These are phyloP conservation scores for Rugonectria rugulosa DNA, from an alignment of 2,329 filamentous ascomycete species.

Conservation along the genomic window DNA sequence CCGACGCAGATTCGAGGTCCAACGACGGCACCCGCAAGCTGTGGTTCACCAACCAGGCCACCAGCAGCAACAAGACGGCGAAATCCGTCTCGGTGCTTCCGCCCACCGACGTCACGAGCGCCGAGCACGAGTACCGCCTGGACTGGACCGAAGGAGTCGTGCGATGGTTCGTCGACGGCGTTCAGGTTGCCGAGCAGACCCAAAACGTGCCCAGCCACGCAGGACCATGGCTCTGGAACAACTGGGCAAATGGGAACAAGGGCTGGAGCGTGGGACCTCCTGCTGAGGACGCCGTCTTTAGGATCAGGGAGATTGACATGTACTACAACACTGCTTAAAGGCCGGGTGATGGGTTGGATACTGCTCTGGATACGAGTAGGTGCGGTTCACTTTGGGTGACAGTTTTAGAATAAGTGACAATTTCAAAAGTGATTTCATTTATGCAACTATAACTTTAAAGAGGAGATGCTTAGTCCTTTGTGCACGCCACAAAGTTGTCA, in stretches of 20 bases:
- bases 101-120: conserved; percentile 31
- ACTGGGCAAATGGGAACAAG: conserved; percentile 43
- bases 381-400: too few species aligned
- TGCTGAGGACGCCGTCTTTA: conserved; percentile 38
- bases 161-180: conserved; percentile 39
- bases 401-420: too few species aligned
- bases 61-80: conserved; percentile 27
- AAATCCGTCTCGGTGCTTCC: conserved; percentile 25
- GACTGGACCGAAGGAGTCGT: conserved; percentile 41
- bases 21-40: conserved; percentile 36
- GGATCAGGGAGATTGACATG: conserved; percentile 40
- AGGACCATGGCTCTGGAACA: conserved; percentile 43
- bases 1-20: conserved; percentile 37
- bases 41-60: conserved; percentile 44
- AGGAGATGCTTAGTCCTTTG: not conserved
- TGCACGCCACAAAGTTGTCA: conserved; percentile 2
- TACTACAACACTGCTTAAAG: conserved; percentile 40
- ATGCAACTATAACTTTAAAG: too few species aligned
- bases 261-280: conserved; percentile 43
- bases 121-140: conserved; percentile 43
- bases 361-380: too few species aligned
- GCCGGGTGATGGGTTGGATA: too few species aligned
- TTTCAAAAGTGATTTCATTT: too few species aligned
- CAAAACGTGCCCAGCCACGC: conserved; percentile 35
- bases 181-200: conserved; percentile 35